Evolutionary conservation across 805 yeast species (phyloP), one percentile per base, ranked within the genome.

Genomic region (Zygoascus bituminiphila): DNA sequence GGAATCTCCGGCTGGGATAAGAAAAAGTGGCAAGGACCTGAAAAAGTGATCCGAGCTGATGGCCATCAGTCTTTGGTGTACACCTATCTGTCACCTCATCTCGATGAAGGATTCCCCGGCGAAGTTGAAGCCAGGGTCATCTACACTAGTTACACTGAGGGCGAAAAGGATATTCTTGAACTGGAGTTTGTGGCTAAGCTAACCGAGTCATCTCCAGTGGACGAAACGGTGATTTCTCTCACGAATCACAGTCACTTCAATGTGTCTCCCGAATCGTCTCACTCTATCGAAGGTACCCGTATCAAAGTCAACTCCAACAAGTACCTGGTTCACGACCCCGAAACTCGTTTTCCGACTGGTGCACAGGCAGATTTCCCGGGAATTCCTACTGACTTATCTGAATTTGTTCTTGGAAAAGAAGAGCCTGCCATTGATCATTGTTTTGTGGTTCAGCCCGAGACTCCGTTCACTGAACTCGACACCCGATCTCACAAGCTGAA

Each of bases 201-300:
- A 45, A 54, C 62, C 19, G 63, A 62, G 4, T 59, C 65, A 4
- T 54, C 60, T 38, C 63, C 63, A 2, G 68, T 61, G n/a, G 66
- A 62, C 20, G 66, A 73, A 42, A 78, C 87, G 4, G 65, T 74
- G 23, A 69, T 80, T 38, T 75, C 76, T 54, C 64, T 81, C 60
- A 78, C 85, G 22, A 81, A 80, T 62, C 88, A 81, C 58, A 63
- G 80, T 3, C 80, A 78, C 63, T 81, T 79, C 71, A 79, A 76
- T 59, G 60, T 78, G 40, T 42, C 51, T 46, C 47, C 52, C 10
- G 5, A 10, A n/a, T 35, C 22, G n/a, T 37, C 47, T 2, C 19
- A 24, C 9, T n/a, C 31, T 17, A 41, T 41, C 20, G 64, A 67
- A 49, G 75, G 70, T 23, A 68, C 74, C n/a, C 61, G 66, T 50